Evolutionary conservation across 2,329 filamentous ascomycete genomes (phyloP), one percentile per base, ranked within the genome.

Genomic region (Helminthosporium solani): DNA sequence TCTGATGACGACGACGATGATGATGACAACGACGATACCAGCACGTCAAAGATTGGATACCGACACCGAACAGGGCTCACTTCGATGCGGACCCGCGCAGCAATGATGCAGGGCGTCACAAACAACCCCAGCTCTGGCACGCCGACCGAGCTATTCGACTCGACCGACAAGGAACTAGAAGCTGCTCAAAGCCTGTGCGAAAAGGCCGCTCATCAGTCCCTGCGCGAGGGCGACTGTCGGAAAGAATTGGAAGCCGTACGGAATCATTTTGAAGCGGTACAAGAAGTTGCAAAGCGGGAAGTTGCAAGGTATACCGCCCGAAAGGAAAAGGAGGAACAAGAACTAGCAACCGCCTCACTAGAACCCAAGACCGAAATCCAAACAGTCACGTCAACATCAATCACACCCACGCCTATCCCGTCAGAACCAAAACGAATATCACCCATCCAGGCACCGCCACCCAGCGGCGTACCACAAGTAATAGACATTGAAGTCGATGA

Each of bases 161-260:
- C 82, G 35, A 78, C 90, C 1, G 90, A 96, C 64, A 87, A 86
- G 64, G 81, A 82, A 1, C 75, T 96, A 20, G 90, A 96, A 64
- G 81, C 82, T 53, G 87, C 89, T 4, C 90, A 96, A 67, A 80
- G 79, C 45, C 81, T 90, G 58, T 95, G 88, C 66, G 91, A 96
- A 72, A 84, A 85, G 43, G 91, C 87, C 2, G 91, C 91, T 0
- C 90, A 95, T 63, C 88, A 95, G 61, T 90, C 94, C 50, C 76
- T 96, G n/a, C 83, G 91, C 19, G 87, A 90, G 42, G 91, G 90
- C 9, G 86, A 94, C 61, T 96, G 91, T 70, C 79, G 76, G n/a
- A 79, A 82, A 15, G 89, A 95, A 67, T 79, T 96, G 31, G 75
- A 77, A 20, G 85, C 83, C 37, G 86, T 91, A 42, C 81, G 84